A percentile compares a stretch with the other conserved stretches of the same genome.
Conservation (phyloP, 441 rosid genomes). For the Aleurites moluccanus region DNA sequence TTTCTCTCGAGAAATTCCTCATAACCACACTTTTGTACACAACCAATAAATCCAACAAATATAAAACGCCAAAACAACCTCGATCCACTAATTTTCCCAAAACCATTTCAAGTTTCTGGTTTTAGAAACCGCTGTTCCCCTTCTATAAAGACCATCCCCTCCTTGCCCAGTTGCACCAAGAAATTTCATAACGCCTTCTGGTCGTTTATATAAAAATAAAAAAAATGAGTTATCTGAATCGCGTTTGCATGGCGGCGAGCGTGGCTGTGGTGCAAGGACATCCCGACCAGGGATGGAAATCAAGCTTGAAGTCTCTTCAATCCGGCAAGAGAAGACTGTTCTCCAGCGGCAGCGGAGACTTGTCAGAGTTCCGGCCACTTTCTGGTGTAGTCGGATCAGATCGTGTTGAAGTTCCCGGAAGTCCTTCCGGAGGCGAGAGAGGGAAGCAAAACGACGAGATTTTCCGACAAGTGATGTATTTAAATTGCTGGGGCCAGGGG, state of each 20-base stretch:
- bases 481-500: conserved; percentile 86
- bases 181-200: too few relatives aligned
- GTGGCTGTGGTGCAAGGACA: conserved; percentile 65
- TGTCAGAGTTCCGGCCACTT: conserved; percentile 53
- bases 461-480: conserved; percentile 70
- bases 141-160: not conserved
- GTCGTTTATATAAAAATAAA: too few relatives aligned
- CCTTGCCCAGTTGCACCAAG: not conserved
- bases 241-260: conserved; percentile 71
- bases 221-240: conserved; percentile 51
- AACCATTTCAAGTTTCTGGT: conserved; percentile 10
- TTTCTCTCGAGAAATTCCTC: not conserved
- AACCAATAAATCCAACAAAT: not conserved
- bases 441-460: conserved; percentile 53
- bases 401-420: conserved; percentile 23
- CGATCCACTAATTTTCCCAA: not conserved
- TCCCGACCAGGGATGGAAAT: conserved; percentile 57
- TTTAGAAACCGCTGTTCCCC: not conserved
- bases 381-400: conserved; percentile 39
- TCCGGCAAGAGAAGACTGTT: conserved; percentile 40
- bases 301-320: conserved; percentile 44
- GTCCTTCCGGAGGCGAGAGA: not conserved
- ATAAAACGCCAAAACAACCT: not conserved
- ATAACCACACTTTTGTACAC: not conserved
- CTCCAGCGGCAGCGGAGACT: conserved; percentile 21